These are phyloP conservation scores for Penicillium cinerascens DNA, from an alignment of 495 filamentous ascomycete species.

Conservation along the genomic window DNA sequence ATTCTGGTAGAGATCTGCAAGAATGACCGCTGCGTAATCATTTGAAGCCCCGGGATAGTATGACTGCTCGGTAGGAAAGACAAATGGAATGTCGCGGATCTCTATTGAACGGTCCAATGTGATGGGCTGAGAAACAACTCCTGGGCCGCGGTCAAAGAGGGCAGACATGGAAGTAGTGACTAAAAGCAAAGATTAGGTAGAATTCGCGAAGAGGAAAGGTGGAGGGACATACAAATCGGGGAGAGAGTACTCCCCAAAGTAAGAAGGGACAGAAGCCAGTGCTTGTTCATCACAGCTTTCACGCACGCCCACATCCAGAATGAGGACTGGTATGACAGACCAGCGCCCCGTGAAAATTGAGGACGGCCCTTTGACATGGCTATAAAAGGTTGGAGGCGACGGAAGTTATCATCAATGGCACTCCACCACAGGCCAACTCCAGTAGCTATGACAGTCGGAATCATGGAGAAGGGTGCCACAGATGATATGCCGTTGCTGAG, in stretches of 20 bases:
- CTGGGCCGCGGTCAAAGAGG: conserved; percentile 23
- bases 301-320: conserved; percentile 26
- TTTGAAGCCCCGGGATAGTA: conserved; percentile 1
- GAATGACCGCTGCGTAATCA: conserved; percentile 4
- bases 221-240: conserved; percentile 31
- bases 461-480: conserved; percentile 32
- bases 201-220: neutral
- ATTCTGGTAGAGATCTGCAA: conserved; percentile 12
- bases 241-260: conserved; percentile 26
- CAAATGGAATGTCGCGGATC: conserved; percentile 14
- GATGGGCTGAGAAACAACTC: conserved; percentile 6
- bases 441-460: conserved; percentile 28
- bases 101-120: conserved; percentile 14
- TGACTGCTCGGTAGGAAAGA: conserved; percentile 6
- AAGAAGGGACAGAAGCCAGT: conserved; percentile 31
- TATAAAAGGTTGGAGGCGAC: conserved; percentile 32
- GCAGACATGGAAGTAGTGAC: conserved; percentile 40
- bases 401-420: conserved; percentile 31
- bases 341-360: conserved; percentile 9
- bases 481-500: conserved; percentile 17
- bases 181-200: conserved; percentile 3
- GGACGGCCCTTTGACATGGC: conserved; percentile 22
- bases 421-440: conserved; percentile 37
- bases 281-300: conserved; percentile 27
- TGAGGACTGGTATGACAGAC: conserved; percentile 30